These are phyloP conservation scores for Pseudogymnoascus pannorum DNA, from an alignment of 2,329 filamentous ascomycete species.

Conservation along the genomic window DNA sequence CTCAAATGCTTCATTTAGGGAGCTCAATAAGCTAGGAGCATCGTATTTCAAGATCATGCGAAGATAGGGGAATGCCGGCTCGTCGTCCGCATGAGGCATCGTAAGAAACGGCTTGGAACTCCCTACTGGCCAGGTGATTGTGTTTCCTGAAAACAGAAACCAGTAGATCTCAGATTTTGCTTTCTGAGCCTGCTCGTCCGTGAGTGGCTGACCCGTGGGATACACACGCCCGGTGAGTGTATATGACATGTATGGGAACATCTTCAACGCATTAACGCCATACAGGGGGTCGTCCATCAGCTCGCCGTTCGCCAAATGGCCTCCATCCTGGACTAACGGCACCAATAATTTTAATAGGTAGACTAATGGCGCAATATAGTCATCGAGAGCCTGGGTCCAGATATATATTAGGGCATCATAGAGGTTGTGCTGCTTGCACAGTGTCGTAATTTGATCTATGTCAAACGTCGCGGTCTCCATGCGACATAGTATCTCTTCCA, in stretches of 20 bases:
- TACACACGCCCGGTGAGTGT: conserved; percentile 86
- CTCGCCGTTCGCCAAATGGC: conserved; percentile 44
- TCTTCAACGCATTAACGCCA: conserved; percentile 71
- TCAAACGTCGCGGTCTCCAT: conserved; percentile 88
- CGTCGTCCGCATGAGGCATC: conserved; percentile 44
- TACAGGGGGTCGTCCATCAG: conserved; percentile 53
- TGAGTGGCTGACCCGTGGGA: conserved; percentile 70
- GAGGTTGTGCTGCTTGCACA: conserved; percentile 86
- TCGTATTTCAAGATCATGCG: conserved; percentile 81
- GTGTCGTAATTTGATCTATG: conserved; percentile 80
- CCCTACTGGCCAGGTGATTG: conserved; percentile 65
- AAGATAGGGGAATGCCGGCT: conserved; percentile 79
- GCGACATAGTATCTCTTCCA: conserved; percentile 93
- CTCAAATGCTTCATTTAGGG: conserved; percentile 95
- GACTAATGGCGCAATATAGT: conserved; percentile 85
- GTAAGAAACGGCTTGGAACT: conserved; percentile 55
- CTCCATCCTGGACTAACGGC: conserved; percentile 49
- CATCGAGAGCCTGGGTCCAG: conserved; percentile 84
- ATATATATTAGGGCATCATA: conserved; percentile 96
- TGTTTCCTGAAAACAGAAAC: conserved; percentile 84
- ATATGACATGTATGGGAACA: conserved; percentile 93
- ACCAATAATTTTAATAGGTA: conserved; percentile 69
- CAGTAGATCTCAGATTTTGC: conserved; percentile 88
- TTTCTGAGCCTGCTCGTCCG: conserved; percentile 61
- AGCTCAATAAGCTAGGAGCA: conserved; percentile 85